A percentile compares a stretch with the other conserved stretches of the same genome.
phyloP scores from a whole-genome alignment of 2,329 filamentous ascomycete species.

The Exophiala lecanii-corni region DNA sequence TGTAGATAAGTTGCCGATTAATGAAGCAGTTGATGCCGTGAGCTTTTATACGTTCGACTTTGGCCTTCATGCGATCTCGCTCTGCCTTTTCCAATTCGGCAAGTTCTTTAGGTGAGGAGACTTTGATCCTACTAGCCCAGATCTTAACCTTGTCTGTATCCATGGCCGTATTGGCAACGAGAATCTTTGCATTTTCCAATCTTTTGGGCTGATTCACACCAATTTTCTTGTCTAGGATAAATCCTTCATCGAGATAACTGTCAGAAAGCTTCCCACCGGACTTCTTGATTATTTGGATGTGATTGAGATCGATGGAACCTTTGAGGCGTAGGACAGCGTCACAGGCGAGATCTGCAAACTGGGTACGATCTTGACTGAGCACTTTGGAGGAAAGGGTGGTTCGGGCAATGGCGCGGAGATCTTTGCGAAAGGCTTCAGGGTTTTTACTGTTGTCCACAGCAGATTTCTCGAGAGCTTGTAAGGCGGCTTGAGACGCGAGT shows the following conservation, averaged over 20 bases:
- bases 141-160: conserved; percentile 99
- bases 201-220: conserved; percentile 98
- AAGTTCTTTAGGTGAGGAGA: conserved; percentile 90
- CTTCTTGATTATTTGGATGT: conserved; percentile 99
- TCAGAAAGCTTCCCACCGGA: conserved; percentile 95
- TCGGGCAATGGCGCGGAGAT: conserved; percentile 82
- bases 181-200: conserved; percentile 95
- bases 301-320: conserved; percentile 86
- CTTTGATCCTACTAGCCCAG: conserved; percentile 94
- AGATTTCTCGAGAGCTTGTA: conserved; percentile 74
- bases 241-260: conserved; percentile 95
- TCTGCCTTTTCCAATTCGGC: conserved; percentile 98
- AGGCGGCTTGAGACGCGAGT: conserved; percentile 87
- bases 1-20: conserved; percentile 98
- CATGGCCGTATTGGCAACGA: conserved; percentile 98
- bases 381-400: conserved; percentile 98
- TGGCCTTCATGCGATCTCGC: conserved; percentile 98
- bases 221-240: conserved; percentile 98
- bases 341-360: conserved; percentile 84
- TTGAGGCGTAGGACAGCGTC: conserved; percentile 88
- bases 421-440: conserved; percentile 77
- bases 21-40: conserved; percentile 99
- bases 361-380: conserved; percentile 83
- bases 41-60: conserved; percentile 97
- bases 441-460: conserved; percentile 88